Conservation (phyloP, 345 rosid species). For the Rhizophora mangle region DNA sequence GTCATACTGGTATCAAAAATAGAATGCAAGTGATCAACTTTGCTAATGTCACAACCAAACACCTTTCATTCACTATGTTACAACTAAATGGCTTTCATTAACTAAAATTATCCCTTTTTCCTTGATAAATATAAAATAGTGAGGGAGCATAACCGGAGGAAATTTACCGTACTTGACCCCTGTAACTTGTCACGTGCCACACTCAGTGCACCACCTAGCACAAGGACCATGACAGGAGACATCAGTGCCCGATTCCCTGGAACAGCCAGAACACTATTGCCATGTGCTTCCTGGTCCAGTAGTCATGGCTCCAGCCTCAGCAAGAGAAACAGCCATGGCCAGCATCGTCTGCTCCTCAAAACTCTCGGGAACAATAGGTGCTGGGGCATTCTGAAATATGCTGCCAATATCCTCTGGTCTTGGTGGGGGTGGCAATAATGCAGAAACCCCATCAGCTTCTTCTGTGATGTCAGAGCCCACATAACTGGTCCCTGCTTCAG, state of each 20-base stretch:
- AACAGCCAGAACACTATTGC: conserved; percentile 45
- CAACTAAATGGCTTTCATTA: conserved; percentile 31
- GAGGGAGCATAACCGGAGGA: conserved; percentile 8
- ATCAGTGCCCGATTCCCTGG: conserved; percentile 15
- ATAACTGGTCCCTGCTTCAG: conserved; percentile 72
- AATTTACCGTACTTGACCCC: conserved; percentile 23
- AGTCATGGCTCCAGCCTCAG: conserved; percentile 66
- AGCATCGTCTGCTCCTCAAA: conserved; percentile 97
- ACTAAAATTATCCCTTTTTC: conserved; percentile 18
- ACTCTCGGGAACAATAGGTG: conserved; percentile 69
- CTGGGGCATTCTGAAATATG: conserved; percentile 33
- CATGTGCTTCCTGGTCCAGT: conserved; percentile 55
- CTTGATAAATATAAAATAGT: conserved; percentile 21
- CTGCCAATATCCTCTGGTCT: conserved; percentile 37
- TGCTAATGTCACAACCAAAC: too few species aligned
- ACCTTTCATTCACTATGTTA: background rate
- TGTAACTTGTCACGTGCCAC: conserved; percentile 11
- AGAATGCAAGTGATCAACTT: too few species aligned
- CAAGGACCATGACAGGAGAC: conserved; percentile 17
- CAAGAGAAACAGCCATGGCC: conserved; percentile 89
- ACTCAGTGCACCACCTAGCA: conserved; percentile 14
- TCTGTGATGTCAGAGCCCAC: conserved; percentile 57
- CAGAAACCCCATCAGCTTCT: conserved; percentile 39
- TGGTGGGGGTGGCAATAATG: conserved; percentile 23
- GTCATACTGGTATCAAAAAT: too few species aligned